Percentiles rank a stretch among this genome's conserved stretches.
Conservation (phyloP, 2,329 filamentous ascomycete species). For the Alternaria sp. region DNA sequence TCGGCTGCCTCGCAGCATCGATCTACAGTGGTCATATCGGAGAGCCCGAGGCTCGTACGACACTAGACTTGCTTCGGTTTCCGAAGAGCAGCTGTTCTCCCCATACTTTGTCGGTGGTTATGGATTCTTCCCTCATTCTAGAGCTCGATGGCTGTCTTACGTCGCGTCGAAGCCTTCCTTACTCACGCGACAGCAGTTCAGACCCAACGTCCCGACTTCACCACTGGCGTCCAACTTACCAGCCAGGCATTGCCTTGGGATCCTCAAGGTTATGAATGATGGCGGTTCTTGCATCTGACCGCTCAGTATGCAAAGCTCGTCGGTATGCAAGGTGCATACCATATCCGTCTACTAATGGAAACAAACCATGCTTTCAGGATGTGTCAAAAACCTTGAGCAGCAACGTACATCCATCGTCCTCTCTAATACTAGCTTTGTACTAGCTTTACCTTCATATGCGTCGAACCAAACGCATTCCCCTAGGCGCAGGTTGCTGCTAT, state of each 20-base stretch:
- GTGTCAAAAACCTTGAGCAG: too few relatives aligned
- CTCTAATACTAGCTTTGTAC: background rate
- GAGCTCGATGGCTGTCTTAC: background rate
- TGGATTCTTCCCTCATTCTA: background rate
- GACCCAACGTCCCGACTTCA: too few relatives aligned
- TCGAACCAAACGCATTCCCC: background rate
- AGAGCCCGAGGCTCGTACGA: constrained; percentile 3
- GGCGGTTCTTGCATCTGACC: too few relatives aligned
- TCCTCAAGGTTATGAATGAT: background rate
- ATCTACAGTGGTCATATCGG: background rate
- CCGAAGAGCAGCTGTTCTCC: background rate
- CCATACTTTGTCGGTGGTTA: background rate
- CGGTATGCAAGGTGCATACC: too few relatives aligned
- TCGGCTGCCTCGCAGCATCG: background rate
- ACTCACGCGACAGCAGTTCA: background rate
- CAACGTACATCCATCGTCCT: background rate
- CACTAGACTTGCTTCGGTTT: background rate
- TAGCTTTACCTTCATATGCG: background rate
- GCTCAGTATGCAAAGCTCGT: too few relatives aligned
- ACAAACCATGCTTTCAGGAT: too few relatives aligned
- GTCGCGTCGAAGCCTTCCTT: background rate
- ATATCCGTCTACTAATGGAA: too few relatives aligned
- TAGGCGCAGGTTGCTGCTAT: too few relatives aligned
- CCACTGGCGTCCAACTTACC: too few relatives aligned
- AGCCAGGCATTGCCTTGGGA: background rate